A percentile compares a stretch with the other conserved stretches of the same genome.
Conservation (phyloP, 345 rosid genomes). For the Eucalyptus sp. region DNA sequence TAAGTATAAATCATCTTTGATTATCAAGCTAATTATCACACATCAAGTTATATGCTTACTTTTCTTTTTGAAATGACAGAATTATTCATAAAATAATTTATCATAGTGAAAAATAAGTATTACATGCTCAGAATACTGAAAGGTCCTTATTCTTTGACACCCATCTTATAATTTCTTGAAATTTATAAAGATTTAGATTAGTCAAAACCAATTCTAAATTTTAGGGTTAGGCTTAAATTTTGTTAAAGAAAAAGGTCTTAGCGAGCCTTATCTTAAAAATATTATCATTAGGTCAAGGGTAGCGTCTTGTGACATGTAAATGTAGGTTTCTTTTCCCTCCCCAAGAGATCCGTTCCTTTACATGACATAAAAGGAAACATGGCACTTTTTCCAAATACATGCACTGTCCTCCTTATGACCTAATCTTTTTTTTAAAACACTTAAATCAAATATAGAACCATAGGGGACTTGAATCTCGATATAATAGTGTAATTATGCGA, state of each 20-base stretch:
- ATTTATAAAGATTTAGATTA: neutral
- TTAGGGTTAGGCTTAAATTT: neutral
- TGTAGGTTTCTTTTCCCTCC: neutral
- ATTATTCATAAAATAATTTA: neutral
- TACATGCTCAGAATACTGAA: neutral
- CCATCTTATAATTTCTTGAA: neutral
- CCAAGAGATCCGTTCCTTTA: neutral
- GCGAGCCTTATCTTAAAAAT: neutral
- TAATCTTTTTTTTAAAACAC: neutral
- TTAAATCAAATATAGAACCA: neutral
- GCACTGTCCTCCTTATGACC: neutral
- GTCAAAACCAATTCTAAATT: neutral
- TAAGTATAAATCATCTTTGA: neutral
- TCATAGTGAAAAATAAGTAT: neutral
- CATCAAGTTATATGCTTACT: neutral
- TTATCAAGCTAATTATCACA: accelerated
- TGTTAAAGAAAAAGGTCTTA: neutral
- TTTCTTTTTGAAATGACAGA: neutral
- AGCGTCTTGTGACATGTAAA: neutral
- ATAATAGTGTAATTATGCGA: neutral
- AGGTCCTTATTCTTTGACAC: accelerated
- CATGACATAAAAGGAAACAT: neutral
- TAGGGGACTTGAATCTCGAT: neutral
- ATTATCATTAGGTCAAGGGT: neutral
- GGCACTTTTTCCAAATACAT: neutral